Evolutionary conservation across 2,329 filamentous ascomycete species (phyloP).

Genomic region (Ilyonectria destructans): DNA sequence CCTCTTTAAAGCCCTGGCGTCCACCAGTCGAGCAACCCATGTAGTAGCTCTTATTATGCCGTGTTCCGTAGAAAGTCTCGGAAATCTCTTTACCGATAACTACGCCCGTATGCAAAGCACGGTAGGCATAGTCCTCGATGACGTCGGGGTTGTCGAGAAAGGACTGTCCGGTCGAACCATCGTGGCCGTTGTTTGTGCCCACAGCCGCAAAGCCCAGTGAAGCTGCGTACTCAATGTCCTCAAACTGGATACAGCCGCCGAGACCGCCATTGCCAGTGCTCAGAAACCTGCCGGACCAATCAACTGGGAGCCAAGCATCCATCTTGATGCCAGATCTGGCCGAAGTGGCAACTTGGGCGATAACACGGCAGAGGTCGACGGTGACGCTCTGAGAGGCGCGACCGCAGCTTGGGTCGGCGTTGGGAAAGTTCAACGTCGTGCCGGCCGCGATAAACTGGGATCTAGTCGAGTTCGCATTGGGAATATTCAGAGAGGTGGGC

Average conservation of each 20-base stretch:
- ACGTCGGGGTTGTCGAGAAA: conserved; percentile 56
- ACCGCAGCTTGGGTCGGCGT: conserved; percentile 7
- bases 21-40: conserved; percentile 74
- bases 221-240: conserved; percentile 60
- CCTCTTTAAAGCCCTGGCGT: conserved; percentile 70
- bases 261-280: conserved; percentile 65
- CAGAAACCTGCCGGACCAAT: conserved; percentile 63
- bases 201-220: conserved; percentile 61
- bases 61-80: conserved; percentile 58
- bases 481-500: neutral
- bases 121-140: conserved; percentile 55
- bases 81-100: conserved; percentile 17
- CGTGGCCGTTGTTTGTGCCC: conserved; percentile 66
- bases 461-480: neutral
- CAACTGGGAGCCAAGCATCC: conserved; percentile 63
- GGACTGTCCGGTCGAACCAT: conserved; percentile 54
- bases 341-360: conserved; percentile 1
- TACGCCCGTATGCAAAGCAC: conserved; percentile 39
- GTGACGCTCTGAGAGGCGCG: neutral
- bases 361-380: conserved; percentile 10
- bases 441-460: neutral
- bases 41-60: conserved; percentile 66
- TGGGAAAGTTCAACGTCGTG: conserved; percentile 9
- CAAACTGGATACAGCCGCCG: conserved; percentile 64
- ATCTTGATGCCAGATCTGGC: conserved; percentile 3